Conservation (phyloP, 257 asterid genomes). For the Perilla frutescens region DNA sequence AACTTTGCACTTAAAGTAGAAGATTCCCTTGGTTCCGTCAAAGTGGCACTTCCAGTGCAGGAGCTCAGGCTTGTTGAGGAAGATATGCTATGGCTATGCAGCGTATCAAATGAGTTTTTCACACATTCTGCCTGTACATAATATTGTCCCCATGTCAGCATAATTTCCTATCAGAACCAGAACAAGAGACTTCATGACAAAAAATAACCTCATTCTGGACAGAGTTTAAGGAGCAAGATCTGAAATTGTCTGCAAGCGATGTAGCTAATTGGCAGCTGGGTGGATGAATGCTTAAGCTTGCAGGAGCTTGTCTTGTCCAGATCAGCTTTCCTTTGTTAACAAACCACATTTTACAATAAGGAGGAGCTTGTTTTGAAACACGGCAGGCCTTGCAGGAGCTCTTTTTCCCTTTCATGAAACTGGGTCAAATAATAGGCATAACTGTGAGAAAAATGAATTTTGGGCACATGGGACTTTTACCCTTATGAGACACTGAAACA, state of each 20-base stretch:
- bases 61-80: slow-evolving; percentile 40
- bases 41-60: slow-evolving; percentile 39
- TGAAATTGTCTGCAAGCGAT: slow-evolving; percentile 37
- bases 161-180: slow-evolving; percentile 38
- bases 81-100: slow-evolving; percentile 28
- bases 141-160: slow-evolving; percentile 36
- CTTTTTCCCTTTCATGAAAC: slow-evolving; percentile 67
- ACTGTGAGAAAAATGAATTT: background rate
- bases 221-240: slow-evolving; percentile 44
- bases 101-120: slow-evolving; percentile 33
- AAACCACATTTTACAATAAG: slow-evolving; percentile 77
- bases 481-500: background rate
- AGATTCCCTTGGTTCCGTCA: slow-evolving; percentile 41
- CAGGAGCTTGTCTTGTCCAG: slow-evolving; percentile 65
- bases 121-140: slow-evolving; percentile 33
- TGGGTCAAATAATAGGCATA: slow-evolving; percentile 41
- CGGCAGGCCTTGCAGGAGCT: slow-evolving; percentile 70
- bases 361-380: slow-evolving; percentile 65
- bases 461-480: background rate
- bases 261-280: slow-evolving; percentile 39
- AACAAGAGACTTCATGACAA: slow-evolving; percentile 32
- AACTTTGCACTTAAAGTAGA: slow-evolving; percentile 37
- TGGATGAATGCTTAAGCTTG: slow-evolving; percentile 40
- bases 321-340: slow-evolving; percentile 73
- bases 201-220: slow-evolving; percentile 38